Evolutionary conservation across 2,329 filamentous ascomycete species (phyloP).

Genomic region (Neoarthrinium moseri): DNA sequence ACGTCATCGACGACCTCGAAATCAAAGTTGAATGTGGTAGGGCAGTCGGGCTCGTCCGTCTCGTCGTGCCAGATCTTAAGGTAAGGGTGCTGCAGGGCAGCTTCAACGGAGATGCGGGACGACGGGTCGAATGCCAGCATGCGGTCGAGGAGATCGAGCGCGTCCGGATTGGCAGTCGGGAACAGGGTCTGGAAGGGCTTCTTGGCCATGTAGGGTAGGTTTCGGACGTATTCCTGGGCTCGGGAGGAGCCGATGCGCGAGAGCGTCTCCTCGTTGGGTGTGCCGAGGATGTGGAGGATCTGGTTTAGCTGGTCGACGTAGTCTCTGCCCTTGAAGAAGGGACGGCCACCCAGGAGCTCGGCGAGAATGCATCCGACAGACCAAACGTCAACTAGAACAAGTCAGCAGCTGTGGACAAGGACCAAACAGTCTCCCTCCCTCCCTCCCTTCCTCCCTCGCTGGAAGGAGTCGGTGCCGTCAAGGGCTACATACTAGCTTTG

Average conservation of each 20-base stretch:
- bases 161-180: constrained; percentile 92
- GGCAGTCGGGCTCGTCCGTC: constrained; percentile 91
- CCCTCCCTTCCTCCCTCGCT: no score
- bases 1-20: constrained; percentile 98
- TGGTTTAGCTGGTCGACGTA: constrained; percentile 99
- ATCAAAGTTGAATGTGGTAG: constrained; percentile 94
- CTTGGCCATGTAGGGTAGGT: constrained; percentile 93
- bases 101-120: constrained; percentile 88
- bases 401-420: no score
- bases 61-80: constrained; percentile 98
- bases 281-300: constrained; percentile 96
- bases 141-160: constrained; percentile 89
- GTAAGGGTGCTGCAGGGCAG: constrained; percentile 94
- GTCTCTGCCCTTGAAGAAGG: constrained; percentile 98
- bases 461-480: no score
- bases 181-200: constrained; percentile 86
- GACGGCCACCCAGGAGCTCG: constrained; percentile 90
- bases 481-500: constrained; percentile 84
- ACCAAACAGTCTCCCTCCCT: no score
- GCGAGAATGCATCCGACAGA: constrained; percentile 97
- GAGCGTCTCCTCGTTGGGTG: constrained; percentile 92
- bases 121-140: constrained; percentile 98
- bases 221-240: constrained; percentile 97
- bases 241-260: constrained; percentile 91
- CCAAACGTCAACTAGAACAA: constrained; percentile 98